phyloP scores from a whole-genome alignment of 2,329 filamentous ascomycete species.

The Arthroderma uncinatum region DNA sequence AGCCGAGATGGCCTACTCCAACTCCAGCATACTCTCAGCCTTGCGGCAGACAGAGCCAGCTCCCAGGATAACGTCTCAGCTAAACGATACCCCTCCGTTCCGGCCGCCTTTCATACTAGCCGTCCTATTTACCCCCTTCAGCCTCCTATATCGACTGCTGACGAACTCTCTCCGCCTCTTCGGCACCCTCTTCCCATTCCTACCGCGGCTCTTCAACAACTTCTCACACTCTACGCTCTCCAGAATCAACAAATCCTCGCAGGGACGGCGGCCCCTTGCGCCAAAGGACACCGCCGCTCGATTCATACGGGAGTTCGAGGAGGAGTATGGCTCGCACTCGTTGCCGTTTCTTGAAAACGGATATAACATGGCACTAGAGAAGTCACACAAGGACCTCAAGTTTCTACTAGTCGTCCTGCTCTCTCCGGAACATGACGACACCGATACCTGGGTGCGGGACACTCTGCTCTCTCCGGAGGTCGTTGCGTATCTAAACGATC shows the following conservation, averaged over 20 bases:
- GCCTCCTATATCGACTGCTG: constrained; percentile 61
- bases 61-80: constrained; percentile 71
- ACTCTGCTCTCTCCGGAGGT: constrained; percentile 71
- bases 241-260: constrained; percentile 44
- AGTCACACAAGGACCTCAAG: constrained; percentile 81
- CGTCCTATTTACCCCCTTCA: constrained; percentile 71
- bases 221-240: constrained; percentile 40
- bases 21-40: constrained; percentile 27
- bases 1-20: constrained; percentile 46
- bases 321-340: constrained; percentile 61
- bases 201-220: constrained; percentile 51
- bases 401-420: constrained; percentile 81
- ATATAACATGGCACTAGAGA: constrained; percentile 82
- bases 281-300: constrained; percentile 79
- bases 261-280: constrained; percentile 62
- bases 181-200: constrained; percentile 66
- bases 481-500: constrained; percentile 59
- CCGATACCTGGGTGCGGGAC: constrained; percentile 64
- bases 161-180: constrained; percentile 58
- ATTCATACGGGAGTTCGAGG: constrained; percentile 87
- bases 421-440: constrained; percentile 92
- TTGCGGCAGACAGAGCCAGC: constrained; percentile 50
- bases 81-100: constrained; percentile 52
- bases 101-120: constrained; percentile 65
- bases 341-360: constrained; percentile 78